Evolutionary conservation across 371 early-diverging fungal species (phyloP).

Genomic region (Chytridium lagenaria): DNA sequence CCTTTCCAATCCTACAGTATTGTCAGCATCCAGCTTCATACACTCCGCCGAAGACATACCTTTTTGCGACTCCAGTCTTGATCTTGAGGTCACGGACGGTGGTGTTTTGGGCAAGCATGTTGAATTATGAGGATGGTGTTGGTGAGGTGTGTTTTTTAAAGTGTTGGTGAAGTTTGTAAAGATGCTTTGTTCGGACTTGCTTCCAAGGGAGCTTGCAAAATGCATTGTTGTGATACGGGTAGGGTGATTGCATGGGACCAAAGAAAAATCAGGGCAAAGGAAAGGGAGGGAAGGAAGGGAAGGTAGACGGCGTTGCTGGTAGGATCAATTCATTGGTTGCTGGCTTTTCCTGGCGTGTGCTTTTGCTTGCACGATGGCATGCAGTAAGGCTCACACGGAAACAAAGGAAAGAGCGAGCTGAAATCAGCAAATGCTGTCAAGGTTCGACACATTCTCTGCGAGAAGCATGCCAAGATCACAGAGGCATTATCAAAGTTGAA

Average conservation of each 20-base stretch:
- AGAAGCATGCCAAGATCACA: conserved; percentile 45
- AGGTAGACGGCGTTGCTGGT: neutral
- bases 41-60: conserved; percentile 48
- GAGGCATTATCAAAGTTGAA: conserved; percentile 50
- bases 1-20: conserved; percentile 62
- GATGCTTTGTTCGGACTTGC: too few species aligned
- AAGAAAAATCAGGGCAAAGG: neutral
- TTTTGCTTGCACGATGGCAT: neutral
- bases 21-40: too few species aligned
- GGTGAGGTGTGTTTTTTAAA: too few species aligned
- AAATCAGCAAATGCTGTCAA: conserved; percentile 79
- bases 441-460: conserved; percentile 48
- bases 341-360: neutral
- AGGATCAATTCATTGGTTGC: neutral
- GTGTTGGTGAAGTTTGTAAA: too few species aligned
- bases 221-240: neutral
- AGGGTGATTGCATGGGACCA: neutral
- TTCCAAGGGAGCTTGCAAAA: neutral
- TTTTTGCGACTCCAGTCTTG: conserved; percentile 71
- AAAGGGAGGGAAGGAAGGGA: neutral
- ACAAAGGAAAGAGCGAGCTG: conserved; percentile 39
- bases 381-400: neutral
- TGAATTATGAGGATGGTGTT: neutral
- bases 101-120: neutral
- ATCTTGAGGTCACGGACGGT: conserved; percentile 65